phyloP scores from a whole-genome alignment of 2,329 filamentous ascomycete species.

The Penicillium sp. region DNA sequence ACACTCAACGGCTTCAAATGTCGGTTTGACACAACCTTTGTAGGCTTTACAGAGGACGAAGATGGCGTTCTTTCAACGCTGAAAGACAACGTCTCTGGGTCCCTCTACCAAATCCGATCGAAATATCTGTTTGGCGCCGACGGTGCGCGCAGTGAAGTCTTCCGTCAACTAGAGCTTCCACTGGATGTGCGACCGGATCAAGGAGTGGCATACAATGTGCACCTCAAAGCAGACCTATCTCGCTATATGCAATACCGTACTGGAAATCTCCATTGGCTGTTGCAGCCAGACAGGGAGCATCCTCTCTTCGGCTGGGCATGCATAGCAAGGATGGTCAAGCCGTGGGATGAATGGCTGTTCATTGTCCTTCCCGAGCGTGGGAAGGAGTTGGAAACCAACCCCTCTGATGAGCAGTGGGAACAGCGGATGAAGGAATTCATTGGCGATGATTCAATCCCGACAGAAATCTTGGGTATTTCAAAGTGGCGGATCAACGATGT shows the following conservation, averaged over 20 bases:
- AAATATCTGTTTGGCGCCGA: slow-evolving; percentile 27
- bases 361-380: slow-evolving; percentile 51
- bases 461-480: slow-evolving; percentile 56
- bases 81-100: slow-evolving; percentile 41
- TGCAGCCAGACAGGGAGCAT: slow-evolving; percentile 57
- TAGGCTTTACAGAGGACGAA: slow-evolving; percentile 33
- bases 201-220: slow-evolving; percentile 54
- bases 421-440: slow-evolving; percentile 53
- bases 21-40: slow-evolving; percentile 47
- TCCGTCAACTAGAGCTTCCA: slow-evolving; percentile 51
- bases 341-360: slow-evolving; percentile 66
- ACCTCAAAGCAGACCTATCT: slow-evolving; percentile 53
- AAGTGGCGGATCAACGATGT: slow-evolving; percentile 66
- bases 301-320: slow-evolving; percentile 55
- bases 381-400: slow-evolving; percentile 38
- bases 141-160: slow-evolving; percentile 10
- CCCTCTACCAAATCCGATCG: slow-evolving; percentile 50
- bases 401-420: slow-evolving; percentile 51
- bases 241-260: slow-evolving; percentile 42
- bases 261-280: slow-evolving; percentile 64
- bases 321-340: slow-evolving; percentile 62
- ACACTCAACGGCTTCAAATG: slow-evolving; percentile 44
- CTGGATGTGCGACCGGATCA: slow-evolving; percentile 49
- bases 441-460: slow-evolving; percentile 55
- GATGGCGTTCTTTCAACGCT: slow-evolving; percentile 24